Evolutionary conservation across 164 flowering plant species (phyloP).

Genomic region (Berberis vulgaris): DNA sequence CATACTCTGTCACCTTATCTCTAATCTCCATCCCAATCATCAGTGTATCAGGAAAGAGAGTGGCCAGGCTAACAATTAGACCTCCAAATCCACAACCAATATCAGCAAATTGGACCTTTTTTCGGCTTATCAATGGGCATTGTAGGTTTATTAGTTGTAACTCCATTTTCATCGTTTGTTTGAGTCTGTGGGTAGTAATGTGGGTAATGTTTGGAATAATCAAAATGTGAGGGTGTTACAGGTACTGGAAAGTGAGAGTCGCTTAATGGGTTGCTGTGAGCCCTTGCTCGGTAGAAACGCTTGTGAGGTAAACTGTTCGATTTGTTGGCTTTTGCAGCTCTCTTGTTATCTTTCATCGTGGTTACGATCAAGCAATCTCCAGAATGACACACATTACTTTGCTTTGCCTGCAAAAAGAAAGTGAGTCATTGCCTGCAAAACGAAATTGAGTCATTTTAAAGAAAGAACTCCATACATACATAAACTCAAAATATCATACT

Average conservation of each 20-base stretch:
- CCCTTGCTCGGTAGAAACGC: conserved; percentile 89
- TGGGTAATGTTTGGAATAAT: conserved; percentile 62
- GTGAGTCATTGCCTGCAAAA: too few species aligned
- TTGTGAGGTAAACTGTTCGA: conserved; percentile 71
- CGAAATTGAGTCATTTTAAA: too few species aligned
- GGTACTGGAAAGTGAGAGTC: conserved; percentile 96
- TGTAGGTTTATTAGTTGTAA: neutral
- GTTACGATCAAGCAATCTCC: neutral
- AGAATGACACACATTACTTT: neutral
- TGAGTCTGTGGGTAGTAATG: conserved; percentile 31
- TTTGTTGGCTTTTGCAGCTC: conserved; percentile 31
- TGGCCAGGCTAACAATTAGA: conserved; percentile 62
- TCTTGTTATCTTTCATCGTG: conserved; percentile 29
- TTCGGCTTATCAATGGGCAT: conserved; percentile 6
- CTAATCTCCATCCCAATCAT: conserved; percentile 99
- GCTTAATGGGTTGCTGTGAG: conserved; percentile 92
- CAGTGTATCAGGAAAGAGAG: conserved; percentile 67
- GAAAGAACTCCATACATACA: too few species aligned
- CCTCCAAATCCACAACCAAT: conserved; percentile 98
- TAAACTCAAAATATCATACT: too few species aligned
- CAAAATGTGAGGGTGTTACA: conserved; percentile 52
- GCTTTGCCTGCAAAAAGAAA: too few species aligned
- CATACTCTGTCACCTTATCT: conserved; percentile 90
- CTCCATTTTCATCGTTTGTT: conserved; percentile 1
- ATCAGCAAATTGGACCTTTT: conserved; percentile 70